Evolutionary conservation across 257 asterid genomes (phyloP), one percentile per base, ranked within the genome.

Genomic region (Penstemon davidsonii): DNA sequence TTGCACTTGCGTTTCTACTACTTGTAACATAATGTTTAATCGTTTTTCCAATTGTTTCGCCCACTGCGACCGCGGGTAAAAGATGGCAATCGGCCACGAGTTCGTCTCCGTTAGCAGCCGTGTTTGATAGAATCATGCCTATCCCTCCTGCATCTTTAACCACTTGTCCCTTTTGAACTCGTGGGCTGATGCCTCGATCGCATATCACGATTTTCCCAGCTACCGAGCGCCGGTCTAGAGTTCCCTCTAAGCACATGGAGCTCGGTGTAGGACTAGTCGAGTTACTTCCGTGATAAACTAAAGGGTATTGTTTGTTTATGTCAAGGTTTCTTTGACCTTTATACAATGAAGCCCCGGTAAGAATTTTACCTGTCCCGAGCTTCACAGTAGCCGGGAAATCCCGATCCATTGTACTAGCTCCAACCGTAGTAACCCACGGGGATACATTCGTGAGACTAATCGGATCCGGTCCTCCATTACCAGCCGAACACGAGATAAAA

Each of bases 391-490:
- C 96, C 41, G 97, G 97, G 36, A 94, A 94, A 9, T 88, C 96
- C 15, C 99, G 77, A 51, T 88, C 96, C 96, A 91, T 86, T 0
- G 96, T 91, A 75, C 96, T 88, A 2, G 97, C 96, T 12, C 97
- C 97, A 47, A 94, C 95, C 0, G 97, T 94, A 0, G 97, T 70
- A 37, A 94, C 88, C 99, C 97, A 94, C 1, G 99, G 99, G 0
- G 97, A 88, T 0, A 93, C 97, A 71, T 93, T 93, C 0, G 96
- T 88, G 49, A 94, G 82, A 59, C 90, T 94, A 56, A 88, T 79
- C 1, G 97, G 99, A 67, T 88, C 96, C 2, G 99, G 97, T 13
- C 99, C 99, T 3, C 93, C 96, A 69, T 94, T 91, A 12, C 99
- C 97, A 0, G 96, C 95, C 0, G 99, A 94, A 69, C 96, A 94